Percentiles rank a stretch among this genome's conserved stretches.
Evolutionary conservation across 2,329 filamentous ascomycete genomes (phyloP).

Genomic region (Colletotrichum trifolii): DNA sequence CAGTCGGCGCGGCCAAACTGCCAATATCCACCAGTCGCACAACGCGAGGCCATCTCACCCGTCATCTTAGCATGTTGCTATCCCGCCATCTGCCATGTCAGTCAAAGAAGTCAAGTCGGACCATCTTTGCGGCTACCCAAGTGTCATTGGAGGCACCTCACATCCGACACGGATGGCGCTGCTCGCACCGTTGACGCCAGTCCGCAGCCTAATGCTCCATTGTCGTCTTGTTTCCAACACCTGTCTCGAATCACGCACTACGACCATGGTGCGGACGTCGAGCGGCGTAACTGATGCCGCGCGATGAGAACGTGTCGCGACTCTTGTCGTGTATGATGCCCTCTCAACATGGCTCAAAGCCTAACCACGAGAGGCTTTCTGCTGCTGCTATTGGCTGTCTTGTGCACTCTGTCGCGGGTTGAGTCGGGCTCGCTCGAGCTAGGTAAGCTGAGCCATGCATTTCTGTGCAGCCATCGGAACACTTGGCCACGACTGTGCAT

Average conservation of each 20-base stretch:
- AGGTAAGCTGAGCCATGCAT: conserved; percentile 14
- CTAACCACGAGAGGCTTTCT: too few relatives aligned
- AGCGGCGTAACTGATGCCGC: neutral
- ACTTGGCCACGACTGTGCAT: neutral
- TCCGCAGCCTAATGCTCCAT: neutral
- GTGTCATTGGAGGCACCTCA: neutral
- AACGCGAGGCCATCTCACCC: neutral
- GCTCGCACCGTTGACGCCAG: too few relatives aligned
- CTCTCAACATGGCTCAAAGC: neutral
- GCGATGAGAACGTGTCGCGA: neutral
- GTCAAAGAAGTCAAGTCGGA: conserved; percentile 12
- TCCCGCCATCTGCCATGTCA: conserved; percentile 11
- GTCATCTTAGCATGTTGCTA: neutral
- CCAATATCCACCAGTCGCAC: conserved; percentile 35
- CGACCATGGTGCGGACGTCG: neutral
- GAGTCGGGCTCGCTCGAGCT: conserved; percentile 4
- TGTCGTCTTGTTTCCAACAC: neutral
- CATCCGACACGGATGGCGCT: conserved; percentile 21
- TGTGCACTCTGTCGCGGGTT: too few relatives aligned
- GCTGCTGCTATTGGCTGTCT: too few relatives aligned
- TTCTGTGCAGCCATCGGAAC: conserved; percentile 1
- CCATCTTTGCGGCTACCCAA: conserved; percentile 6
- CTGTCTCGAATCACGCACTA: conserved; percentile 10
- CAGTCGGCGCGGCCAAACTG: conserved; percentile 1
- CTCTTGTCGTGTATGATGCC: too few relatives aligned